Percentiles rank a stretch among this genome's conserved stretches.
These are phyloP conservation scores for Inga oerstediana DNA, from an alignment of 306 rosid genomes.

Conservation along the genomic window DNA sequence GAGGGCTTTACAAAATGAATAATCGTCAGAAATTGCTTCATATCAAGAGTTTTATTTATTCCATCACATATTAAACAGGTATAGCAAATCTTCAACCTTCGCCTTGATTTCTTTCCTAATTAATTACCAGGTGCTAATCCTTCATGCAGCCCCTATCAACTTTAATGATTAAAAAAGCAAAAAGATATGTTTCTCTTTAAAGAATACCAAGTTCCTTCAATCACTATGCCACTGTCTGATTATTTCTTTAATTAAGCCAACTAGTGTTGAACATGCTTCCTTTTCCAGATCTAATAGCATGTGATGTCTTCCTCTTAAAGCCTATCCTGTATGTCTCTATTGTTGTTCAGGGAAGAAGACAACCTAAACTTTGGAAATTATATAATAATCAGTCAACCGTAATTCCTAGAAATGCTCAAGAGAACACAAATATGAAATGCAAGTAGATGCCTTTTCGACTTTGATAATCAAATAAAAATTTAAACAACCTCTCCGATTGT, in stretches of 20 bases:
- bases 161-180: neutral
- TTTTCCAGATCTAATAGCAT: constrained; percentile 8
- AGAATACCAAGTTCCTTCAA: neutral
- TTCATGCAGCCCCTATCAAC: neutral
- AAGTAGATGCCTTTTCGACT: too few species aligned
- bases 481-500: too few species aligned
- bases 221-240: neutral
- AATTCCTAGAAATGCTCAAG: neutral
- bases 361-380: neutral
- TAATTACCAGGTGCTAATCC: neutral
- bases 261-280: neutral
- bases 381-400: neutral
- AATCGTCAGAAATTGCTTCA: neutral
- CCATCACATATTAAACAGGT: neutral
- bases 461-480: too few species aligned
- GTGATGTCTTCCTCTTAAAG: neutral
- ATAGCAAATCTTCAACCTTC: neutral
- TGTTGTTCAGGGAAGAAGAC: neutral
- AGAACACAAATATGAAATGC: too few species aligned
- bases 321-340: neutral
- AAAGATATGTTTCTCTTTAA: too few species aligned
- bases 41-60: neutral
- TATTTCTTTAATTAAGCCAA: neutral
- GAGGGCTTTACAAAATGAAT: neutral
- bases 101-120: neutral